phyloP scores from a whole-genome alignment of 306 rosid genomes.

The Casuarina equisetifolia region DNA sequence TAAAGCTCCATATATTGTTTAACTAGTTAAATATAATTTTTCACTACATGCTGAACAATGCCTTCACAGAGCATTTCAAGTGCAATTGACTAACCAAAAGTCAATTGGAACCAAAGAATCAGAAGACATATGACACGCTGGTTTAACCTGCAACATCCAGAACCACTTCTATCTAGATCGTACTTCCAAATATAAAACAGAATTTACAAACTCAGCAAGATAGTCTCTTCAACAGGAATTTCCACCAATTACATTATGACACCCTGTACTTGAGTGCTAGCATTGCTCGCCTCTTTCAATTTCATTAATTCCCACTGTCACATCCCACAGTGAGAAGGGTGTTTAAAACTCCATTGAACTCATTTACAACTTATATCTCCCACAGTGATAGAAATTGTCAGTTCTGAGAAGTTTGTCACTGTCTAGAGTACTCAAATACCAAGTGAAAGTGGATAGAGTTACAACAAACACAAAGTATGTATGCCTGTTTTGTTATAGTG shows the following conservation, averaged over 20 bases:
- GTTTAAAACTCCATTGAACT: background rate
- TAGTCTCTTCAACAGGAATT: background rate
- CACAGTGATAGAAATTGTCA: background rate
- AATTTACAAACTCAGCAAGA: background rate
- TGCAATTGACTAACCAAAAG: background rate
- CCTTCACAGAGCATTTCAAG: background rate
- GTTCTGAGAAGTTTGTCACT: background rate
- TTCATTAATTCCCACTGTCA: background rate
- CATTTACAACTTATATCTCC: background rate
- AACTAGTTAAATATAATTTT: background rate
- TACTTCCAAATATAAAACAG: background rate
- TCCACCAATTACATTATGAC: background rate
- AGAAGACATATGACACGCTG: background rate
- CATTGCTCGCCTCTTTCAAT: background rate
- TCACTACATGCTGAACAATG: background rate
- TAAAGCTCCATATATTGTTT: background rate
- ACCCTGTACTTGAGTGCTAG: background rate
- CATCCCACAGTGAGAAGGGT: background rate
- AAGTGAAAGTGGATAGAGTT: background rate
- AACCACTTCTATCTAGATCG: slow-evolving; percentile 1
- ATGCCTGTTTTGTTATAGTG: background rate
- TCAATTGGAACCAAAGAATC: background rate
- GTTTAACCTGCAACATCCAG: background rate
- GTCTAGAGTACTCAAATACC: background rate
- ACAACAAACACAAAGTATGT: background rate